These are phyloP conservation scores for Euptelea pleiosperma DNA, from an alignment of 164 flowering plant species.

Conservation along the genomic window DNA sequence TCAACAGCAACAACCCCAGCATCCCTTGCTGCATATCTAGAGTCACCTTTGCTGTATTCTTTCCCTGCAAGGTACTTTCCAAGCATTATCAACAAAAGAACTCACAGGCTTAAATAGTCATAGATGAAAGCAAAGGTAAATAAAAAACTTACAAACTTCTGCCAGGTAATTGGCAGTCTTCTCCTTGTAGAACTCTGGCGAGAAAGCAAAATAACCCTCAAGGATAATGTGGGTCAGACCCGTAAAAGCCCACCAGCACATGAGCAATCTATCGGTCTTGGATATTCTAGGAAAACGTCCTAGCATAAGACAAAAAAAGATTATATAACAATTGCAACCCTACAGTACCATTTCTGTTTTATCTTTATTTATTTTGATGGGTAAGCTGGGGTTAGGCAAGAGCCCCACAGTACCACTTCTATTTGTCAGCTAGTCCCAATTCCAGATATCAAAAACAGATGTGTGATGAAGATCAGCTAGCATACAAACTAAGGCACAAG, in stretches of 20 bases:
- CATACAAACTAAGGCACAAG: too few relatives aligned
- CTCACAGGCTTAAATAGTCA: too few relatives aligned
- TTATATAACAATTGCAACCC: neutral
- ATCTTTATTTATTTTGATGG: too few relatives aligned
- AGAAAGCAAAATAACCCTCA: constrained; percentile 86
- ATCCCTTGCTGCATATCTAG: constrained; percentile 82
- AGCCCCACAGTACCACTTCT: neutral
- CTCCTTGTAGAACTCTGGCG: constrained; percentile 82
- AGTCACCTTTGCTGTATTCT: constrained; percentile 99
- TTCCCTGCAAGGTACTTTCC: constrained; percentile 57
- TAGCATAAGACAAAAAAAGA: constrained; percentile 14
- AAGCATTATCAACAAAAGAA: neutral
- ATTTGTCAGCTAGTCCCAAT: neutral
- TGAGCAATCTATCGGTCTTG: constrained; percentile 62
- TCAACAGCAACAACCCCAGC: constrained; percentile 72
- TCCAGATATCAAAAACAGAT: too few relatives aligned
- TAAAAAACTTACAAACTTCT: constrained; percentile 76
- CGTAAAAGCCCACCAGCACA: constrained; percentile 98
- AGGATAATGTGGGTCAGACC: constrained; percentile 82
- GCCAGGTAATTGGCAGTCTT: constrained; percentile 62
- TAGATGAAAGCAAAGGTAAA: neutral
- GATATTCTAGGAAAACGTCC: constrained; percentile 41
- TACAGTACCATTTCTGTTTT: neutral
- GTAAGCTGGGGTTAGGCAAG: too few relatives aligned
- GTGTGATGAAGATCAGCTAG: too few relatives aligned